Evolutionary conservation across 78 protist species (phyloP).

Genomic region (Emiliania huxleyi): DNA sequence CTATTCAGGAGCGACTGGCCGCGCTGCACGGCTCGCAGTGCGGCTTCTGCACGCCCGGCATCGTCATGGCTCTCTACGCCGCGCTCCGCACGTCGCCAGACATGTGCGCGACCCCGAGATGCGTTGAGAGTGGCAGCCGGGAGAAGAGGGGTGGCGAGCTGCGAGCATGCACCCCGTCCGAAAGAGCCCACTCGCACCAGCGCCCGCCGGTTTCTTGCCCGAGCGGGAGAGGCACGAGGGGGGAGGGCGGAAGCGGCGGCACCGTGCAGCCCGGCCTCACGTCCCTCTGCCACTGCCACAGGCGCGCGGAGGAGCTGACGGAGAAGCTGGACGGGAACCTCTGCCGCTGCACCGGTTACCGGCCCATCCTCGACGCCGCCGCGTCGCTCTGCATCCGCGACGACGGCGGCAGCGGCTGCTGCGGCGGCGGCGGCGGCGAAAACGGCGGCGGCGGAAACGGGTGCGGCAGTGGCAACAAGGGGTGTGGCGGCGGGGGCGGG

Average conservation of each 20-base stretch:
- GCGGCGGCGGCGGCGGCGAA: not conserved
- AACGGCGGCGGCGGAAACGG: not conserved
- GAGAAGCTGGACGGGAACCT: slow-evolving; percentile 71
- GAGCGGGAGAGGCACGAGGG: too few species aligned
- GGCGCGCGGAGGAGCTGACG: not conserved
- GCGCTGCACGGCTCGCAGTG: slow-evolving; percentile 36
- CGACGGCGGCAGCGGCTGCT: not conserved
- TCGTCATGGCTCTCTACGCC: slow-evolving; percentile 7
- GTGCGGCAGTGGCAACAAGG: not conserved
- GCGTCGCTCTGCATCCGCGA: not conserved
- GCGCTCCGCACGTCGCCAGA: not conserved
- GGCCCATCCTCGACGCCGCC: slow-evolving; percentile 51
- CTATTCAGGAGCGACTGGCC: not conserved
- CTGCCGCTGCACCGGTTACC: slow-evolving; percentile 50
- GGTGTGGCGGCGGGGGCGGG: not conserved
- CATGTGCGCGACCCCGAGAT: too few species aligned
- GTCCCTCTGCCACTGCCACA: too few species aligned
- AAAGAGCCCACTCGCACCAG: too few species aligned
- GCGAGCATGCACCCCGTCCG: too few species aligned
- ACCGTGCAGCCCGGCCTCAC: too few species aligned
- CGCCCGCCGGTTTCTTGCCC: too few species aligned
- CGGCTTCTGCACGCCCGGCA: slow-evolving; percentile 45
- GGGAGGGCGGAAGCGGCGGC: too few species aligned
- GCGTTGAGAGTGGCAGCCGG: too few species aligned
- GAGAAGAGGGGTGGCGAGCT: too few species aligned